phyloP scores from a whole-genome alignment of 2,329 filamentous ascomycete genomes.

The Fusarium sp. region DNA sequence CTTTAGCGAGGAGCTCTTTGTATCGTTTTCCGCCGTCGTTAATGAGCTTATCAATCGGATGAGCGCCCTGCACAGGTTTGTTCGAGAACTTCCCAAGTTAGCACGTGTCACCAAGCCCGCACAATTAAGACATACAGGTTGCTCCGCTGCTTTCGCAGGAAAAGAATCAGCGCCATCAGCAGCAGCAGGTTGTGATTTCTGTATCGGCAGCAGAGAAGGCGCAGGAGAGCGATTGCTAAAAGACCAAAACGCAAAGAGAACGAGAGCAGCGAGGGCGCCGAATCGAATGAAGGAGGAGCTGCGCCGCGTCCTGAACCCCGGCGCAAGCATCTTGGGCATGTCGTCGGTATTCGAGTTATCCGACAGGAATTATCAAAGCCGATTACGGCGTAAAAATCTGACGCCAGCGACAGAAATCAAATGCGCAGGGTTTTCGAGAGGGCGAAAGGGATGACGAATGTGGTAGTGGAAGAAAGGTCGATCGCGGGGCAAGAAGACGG shows the following conservation, averaged over 20 bases:
- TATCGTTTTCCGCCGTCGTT: constrained; percentile 54
- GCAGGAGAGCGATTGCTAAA: constrained; percentile 36
- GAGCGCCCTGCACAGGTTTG: constrained; percentile 36
- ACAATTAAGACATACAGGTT: constrained; percentile 3
- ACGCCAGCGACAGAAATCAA: constrained; percentile 37
- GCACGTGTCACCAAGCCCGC: neutral
- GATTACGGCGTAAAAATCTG: constrained; percentile 25
- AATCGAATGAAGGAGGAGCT: constrained; percentile 56
- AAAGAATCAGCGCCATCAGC: neutral
- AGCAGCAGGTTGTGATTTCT: constrained; percentile 7
- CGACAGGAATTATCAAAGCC: neutral
- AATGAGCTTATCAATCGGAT: constrained; percentile 66
- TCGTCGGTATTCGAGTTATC: constrained; percentile 1
- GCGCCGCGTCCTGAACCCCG: constrained; percentile 55
- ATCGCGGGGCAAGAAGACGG: constrained; percentile 19
- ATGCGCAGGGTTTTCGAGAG: constrained; percentile 28
- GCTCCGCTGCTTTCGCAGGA: neutral
- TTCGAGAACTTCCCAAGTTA: constrained; percentile 3
- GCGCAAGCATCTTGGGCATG: constrained; percentile 50
- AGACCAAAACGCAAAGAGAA: constrained; percentile 48
- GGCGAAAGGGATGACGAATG: constrained; percentile 16
- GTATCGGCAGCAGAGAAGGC: constrained; percentile 1
- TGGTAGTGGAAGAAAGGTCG: constrained; percentile 5
- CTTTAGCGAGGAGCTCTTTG: constrained; percentile 52
- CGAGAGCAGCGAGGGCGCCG: constrained; percentile 48